Evolutionary conservation across 2,329 filamentous ascomycete genomes (phyloP), one percentile per base, ranked within the genome.

Genomic region (Atkinsonella texensis): DNA sequence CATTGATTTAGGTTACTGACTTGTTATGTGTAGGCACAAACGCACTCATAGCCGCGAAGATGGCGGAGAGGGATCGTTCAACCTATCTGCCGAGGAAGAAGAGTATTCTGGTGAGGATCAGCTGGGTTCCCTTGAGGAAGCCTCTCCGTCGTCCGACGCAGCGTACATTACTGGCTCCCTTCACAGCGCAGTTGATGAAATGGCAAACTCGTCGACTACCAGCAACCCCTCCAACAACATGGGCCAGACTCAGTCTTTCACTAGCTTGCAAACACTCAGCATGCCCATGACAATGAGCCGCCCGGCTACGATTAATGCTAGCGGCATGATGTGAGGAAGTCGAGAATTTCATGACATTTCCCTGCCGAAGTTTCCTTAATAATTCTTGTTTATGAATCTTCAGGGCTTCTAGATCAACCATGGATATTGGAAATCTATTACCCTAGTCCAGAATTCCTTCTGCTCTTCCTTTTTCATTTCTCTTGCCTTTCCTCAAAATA

Each of bases 51-150:
- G 79, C 67, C 84, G 78, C 50, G 75, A 76, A 52, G 81, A 84
- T 48, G 80, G 79, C 38, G 74, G 68, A 42, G 81, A 84, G 43
- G 74, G 73, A 49, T 67, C 67, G 53, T 75, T 83, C 61, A 77
- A 76, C 63, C 77, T 83, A 54, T 85, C 85, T 40, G 89, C 91
- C 52, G 89, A 95, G 60, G 89, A 94, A 45, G 81, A 91, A 59
- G 89, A 93, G 51, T 83, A 76, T 60, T 83, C 81, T 38, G 88
- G 91, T 54, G 89, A 94, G 58, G 87, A 93, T 59, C 86, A 90
- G 32, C 81, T 91, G 51, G 85, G 85, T 49, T 84, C 87, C 40
- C 78, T 90, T 31, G 87, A 89, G 56, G 86, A 90, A 57, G 82
- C 85, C 17, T 89, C 86, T 12, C 85, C 87, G 15, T 81, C 78